Evolutionary conservation across 179 eudicot genomes (phyloP), one percentile per base, ranked within the genome.

Genomic region (Monotropa hypopitys): DNA sequence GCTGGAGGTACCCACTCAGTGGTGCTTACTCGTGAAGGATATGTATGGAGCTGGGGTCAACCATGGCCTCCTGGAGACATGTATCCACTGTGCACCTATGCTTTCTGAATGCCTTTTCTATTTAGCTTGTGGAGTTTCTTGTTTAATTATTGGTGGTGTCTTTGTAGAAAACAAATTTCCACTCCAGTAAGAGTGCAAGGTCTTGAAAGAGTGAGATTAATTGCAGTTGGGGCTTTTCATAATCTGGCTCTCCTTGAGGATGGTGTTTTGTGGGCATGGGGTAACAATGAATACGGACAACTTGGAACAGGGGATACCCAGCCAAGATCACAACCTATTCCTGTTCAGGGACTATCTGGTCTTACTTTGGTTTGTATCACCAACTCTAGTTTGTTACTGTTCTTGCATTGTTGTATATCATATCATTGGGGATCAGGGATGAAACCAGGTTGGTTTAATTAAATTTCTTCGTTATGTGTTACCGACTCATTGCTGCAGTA

Each of bases 1-100:
- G 99, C 99, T 68, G 99, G 99, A 53, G 99, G 99, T 57, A 95
- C 99, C 43, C 99, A 95, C 79, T 95, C 99, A 20, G 99, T 91
- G 67, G 97, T 95, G 68, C 97, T 95, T 72, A 95, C 99, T 77
- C 88, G 78, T 46, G 99, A 93, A 85, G 99, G 99, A 80, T 93
- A 91, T 75, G 96, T 95, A 61, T 95, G 99, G 99, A 93, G 98
- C 38, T 95, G 99, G 99, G 99, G 99, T 81, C 99, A 95, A 81
- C 99, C 99, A 63, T 95, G 99, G 99, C 99, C 99, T 46, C 99
- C 99, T 70, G 99, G 99, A 18, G 99, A 95, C 81, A 95, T 95
- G 99, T 93, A 92, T 26, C 83, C 83, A 50, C 38, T 75, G 42
- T 57, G 72, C 26, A 32, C 78, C 72, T 78, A 26, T 70, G 42